A percentile compares a stretch with the other conserved stretches of the same genome.
Evolutionary conservation across 768 basidiomycete species (phyloP).

Genomic region (Phylloporus sp.): DNA sequence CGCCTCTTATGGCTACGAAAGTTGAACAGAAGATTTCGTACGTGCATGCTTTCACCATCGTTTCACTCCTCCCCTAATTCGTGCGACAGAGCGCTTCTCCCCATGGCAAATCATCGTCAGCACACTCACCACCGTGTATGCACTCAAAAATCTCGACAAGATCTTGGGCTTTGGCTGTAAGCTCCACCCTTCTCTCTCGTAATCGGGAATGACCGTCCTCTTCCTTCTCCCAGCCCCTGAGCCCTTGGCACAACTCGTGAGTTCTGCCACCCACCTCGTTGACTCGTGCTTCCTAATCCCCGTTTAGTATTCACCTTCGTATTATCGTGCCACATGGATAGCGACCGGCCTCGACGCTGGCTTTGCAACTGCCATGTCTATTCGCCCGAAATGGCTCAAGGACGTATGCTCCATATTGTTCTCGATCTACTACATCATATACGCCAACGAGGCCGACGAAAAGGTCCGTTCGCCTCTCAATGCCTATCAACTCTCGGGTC

Average conservation of each 20-base stretch:
- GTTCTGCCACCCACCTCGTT: constrained; percentile 23
- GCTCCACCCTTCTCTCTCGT: not conserved
- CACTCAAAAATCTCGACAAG: constrained; percentile 78
- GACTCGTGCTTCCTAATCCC: constrained; percentile 5
- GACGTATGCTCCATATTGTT: constrained; percentile 85
- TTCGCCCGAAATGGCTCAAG: constrained; percentile 86
- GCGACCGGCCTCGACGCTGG: constrained; percentile 93
- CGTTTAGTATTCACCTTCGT: constrained; percentile 79
- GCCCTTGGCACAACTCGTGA: constrained; percentile 80
- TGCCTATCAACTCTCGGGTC: not conserved
- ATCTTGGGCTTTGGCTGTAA: constrained; percentile 76
- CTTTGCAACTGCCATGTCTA: constrained; percentile 92
- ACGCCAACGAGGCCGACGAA: constrained; percentile 90
- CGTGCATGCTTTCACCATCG: constrained; percentile 18
- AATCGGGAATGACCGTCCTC: not conserved
- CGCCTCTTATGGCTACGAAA: constrained; percentile 58
- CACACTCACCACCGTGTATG: constrained; percentile 81
- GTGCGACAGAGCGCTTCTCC: constrained; percentile 63
- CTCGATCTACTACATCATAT: constrained; percentile 83
- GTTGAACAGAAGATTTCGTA: constrained; percentile 57
- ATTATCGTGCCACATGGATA: constrained; percentile 96
- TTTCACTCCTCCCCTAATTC: not conserved
- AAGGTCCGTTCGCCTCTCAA: constrained; percentile 55
- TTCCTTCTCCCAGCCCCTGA: constrained; percentile 66
- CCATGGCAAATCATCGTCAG: constrained; percentile 95